Base-by-base conservation (phyloP, 2,329 filamentous ascomycete species). In the Xylariaceae sp. region DNA sequence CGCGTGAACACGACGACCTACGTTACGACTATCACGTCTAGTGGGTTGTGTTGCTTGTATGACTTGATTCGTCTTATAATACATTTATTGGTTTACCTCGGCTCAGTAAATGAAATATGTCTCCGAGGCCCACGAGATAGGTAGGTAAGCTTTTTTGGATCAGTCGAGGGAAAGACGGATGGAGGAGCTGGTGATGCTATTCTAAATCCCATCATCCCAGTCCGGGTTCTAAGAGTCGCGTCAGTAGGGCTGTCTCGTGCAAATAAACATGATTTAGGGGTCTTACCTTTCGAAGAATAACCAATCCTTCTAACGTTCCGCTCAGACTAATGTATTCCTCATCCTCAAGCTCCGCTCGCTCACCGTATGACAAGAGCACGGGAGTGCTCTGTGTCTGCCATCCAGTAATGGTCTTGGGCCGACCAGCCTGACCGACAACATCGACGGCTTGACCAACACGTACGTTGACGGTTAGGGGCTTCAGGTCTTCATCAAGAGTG, bases 331-430 rank as follows among this genome's bases (percentile, higher is more conserved):
- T 88, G 74, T 97, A 99, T 78, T 99, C 88, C 78, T 99, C 94
- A 70, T 99, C 94, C 75, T 99, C 94, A 54, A 99, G 80, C 80
- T 99, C 94, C 8, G 94, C 94, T 69, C 95, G 84, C 80, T 99
- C 94, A 35, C 95, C 94, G 71, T 96, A 88, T n/a, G 90, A 88
- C 68, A 99, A 79, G 60, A 99, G 80, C 51, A 99, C 94, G 0
- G 94, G 94, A n/a, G 94, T 99, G 78, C 90, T 97, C 80, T 99
- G 94, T 66, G 94, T 99, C 77, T 99, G 94, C 94, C 94, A 99
- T 56, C 94, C 94, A 8, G 94, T 99, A 70, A 99, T 99, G 1
- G 94, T 99, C 87, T 99, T 97, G 67, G 94, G 94, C 64, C 93
- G 85, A 73, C 94, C 94, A 10, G 95, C 94, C 75, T 97, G 94